Evolutionary conservation across 345 rosid genomes (phyloP), one percentile per base, ranked within the genome.

Genomic region (Linum trigynum): DNA sequence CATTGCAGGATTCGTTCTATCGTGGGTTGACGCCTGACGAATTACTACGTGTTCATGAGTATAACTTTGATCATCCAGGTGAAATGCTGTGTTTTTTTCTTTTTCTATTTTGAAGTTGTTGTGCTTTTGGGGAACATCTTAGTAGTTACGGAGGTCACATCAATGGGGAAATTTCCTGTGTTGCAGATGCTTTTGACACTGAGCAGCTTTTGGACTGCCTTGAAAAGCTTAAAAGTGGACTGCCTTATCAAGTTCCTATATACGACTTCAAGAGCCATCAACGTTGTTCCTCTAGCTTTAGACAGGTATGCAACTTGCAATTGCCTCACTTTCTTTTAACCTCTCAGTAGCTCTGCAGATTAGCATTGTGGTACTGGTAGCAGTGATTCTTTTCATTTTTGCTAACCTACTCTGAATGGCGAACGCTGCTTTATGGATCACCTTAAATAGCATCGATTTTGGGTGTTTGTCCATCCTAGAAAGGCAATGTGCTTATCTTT

Each of bases 21-120:
- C 96, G 96, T 62, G 97, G 99, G 62, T 65, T 95, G 79, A 95
- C 88, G 3, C 74, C 89, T 69, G 89, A 86, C 74, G 97, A 95
- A 75, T 67, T 79, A 38, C 73, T 80, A 62, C 88, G 83, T 59
- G 99, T 82, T 17, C 95, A 89, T 14, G 99, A 95, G 80, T 95
- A 95, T 75, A 95, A 95, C 82, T 95, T 95, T 73, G 99, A 95
- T 65, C 99, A 95, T 76, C 97, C 99, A 45, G 99, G 97, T 94
- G 83, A 58, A 39, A 23, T 23, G 32, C 32, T 38, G 3, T 2
- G 17, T 56, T 38, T 58, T 4, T 8, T 32, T 5, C 35, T 23
- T 35, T 8, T 37, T 39, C 7, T 7, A 12, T 10, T 39, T 2
- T 61, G 15, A n/a, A 10, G 5, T 1, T 3, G 39, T 61, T 39